Base-by-base conservation (phyloP, 768 basidiomycete species). In the Lentinula sp. region DNA sequence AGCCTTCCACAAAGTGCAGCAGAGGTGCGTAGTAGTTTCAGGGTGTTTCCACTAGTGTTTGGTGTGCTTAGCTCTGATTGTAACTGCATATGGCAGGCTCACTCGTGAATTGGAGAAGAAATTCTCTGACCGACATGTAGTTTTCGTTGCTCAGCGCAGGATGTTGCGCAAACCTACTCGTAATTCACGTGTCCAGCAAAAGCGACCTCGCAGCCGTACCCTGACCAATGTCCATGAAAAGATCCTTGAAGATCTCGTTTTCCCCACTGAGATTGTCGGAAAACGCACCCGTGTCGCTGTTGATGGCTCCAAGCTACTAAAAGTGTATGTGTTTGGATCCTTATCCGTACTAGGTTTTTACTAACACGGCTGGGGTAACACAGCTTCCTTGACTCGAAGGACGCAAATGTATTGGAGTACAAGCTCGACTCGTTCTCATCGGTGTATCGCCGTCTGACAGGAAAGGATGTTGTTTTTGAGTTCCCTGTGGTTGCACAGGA, bases 81-180 rank as follows among this genome's bases (percentile, higher is more conserved):
- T 42, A 60, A 21, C 11, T 13, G n/a, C 31, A 39, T 54, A 18
- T 54, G 51, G 23, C 71, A 98, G 96, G 76, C 89, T 98, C 73
- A 98, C 96, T 63, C 89, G 96, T 59, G 96, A 98, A 75, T 85
- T 99, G 71, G 97, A 99, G 87, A 99, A 99, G 87, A 99, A 99
- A 80, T 98, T 99, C 81, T 93, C 97, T 50, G 97, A 98, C 80
- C 88, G 95, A 74, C 95, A 98, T 78, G 94, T 99, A 74, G 93
- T 99, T 62, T 98, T 99, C 75, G 87, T 98, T 74, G 97, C 92
- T 59, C 97, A 99, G 80, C 94, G 97, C 75, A 88, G 96, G 72
- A 95, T 98, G 88, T 83, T 98, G 75, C 91, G 89, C 81, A 98
- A 95, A 78, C 95, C 95, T 61, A 95, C 94, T 67, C 93, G 95